Conservation (phyloP, 495 filamentous ascomycete species). For the Daldinia decipiens region DNA sequence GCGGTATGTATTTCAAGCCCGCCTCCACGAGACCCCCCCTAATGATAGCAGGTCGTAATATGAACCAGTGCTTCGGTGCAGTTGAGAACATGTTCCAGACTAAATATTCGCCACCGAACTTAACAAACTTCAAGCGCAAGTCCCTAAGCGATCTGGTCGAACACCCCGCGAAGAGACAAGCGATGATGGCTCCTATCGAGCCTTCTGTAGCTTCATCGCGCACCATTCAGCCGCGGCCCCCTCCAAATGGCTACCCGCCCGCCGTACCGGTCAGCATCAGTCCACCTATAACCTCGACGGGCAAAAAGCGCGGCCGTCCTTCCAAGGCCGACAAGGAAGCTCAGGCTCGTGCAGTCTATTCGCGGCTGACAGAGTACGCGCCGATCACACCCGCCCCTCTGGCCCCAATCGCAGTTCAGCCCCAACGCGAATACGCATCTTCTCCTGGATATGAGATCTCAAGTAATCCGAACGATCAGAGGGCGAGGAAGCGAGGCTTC, state of each 20-base stretch:
- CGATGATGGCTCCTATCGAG: conserved; percentile 48
- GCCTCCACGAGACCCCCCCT: conserved; percentile 36
- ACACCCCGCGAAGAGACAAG: conserved; percentile 54
- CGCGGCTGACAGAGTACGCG: conserved; percentile 50
- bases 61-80: conserved; percentile 58
- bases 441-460: conserved; percentile 49
- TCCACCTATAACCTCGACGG: conserved; percentile 45
- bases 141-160: conserved; percentile 57
- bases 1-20: conserved; percentile 51
- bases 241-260: conserved; percentile 52
- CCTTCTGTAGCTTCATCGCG: conserved; percentile 42
- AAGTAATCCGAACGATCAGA: conserved; percentile 40
- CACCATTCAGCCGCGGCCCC: conserved; percentile 51
- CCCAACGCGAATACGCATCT: conserved; percentile 46
- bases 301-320: conserved; percentile 50
- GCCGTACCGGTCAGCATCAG: conserved; percentile 39
- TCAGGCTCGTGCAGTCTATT: conserved; percentile 45
- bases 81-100: conserved; percentile 57
- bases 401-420: conserved; percentile 39
- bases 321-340: conserved; percentile 53
- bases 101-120: conserved; percentile 50
- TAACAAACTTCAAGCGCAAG: conserved; percentile 56
- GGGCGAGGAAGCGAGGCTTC: conserved; percentile 41
- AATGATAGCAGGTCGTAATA: conserved; percentile 56
- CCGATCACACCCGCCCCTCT: conserved; percentile 54